phyloP scores from a whole-genome alignment of 768 basidiomycete species.

The Mycena vulgaris region DNA sequence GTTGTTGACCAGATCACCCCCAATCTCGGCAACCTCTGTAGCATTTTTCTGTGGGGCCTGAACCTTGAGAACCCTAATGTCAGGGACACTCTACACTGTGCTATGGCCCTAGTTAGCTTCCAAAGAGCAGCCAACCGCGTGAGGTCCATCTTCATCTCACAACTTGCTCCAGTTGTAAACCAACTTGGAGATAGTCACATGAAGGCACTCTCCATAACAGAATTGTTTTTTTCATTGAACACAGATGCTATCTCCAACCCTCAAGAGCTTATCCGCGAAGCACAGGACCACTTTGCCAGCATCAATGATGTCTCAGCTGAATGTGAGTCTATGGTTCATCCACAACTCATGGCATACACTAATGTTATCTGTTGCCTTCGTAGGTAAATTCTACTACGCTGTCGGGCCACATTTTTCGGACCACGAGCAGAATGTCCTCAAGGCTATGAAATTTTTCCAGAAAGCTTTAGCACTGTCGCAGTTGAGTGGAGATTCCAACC shows the following conservation, averaged over 20 bases:
- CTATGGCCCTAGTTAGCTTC: not conserved
- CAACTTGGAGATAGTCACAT: not conserved
- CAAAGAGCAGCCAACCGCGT: not conserved
- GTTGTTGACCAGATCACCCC: slow-evolving; percentile 2
- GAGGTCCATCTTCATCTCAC: no score
- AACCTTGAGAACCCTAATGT: not conserved
- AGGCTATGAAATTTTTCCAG: not conserved
- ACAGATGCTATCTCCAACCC: not conserved
- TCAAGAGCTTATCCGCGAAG: not conserved
- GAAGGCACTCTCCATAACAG: not conserved
- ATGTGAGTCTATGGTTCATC: not conserved
- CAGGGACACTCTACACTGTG: not conserved
- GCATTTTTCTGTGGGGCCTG: not conserved
- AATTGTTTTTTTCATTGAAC: not conserved
- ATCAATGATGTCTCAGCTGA: not conserved
- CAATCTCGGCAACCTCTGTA: not conserved
- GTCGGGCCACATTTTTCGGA: slow-evolving; percentile 1
- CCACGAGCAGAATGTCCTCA: not conserved
- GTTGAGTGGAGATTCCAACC: not conserved
- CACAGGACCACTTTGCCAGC: not conserved
- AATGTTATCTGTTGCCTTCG: no score
- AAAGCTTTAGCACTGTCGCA: not conserved
- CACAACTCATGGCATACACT: not conserved
- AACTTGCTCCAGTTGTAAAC: not conserved
- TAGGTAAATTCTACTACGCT: not conserved